Conservation (phyloP, 345 rosid species). For the Aquilaria yunnanensis region DNA sequence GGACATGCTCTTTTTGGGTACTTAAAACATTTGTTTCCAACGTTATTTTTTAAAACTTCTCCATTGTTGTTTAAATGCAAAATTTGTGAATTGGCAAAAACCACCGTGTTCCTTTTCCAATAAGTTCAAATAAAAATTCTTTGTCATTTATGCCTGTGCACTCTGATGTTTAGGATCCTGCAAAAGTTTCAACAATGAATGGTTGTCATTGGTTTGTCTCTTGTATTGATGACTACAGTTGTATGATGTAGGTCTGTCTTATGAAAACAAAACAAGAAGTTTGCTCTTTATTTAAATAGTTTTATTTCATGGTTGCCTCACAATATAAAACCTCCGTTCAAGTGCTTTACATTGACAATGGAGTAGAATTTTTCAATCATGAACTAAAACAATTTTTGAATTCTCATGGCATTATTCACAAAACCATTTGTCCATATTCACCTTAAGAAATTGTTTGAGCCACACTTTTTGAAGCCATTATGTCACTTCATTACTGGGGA, state of each 20-base stretch:
- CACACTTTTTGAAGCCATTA: neutral
- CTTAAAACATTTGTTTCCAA: neutral
- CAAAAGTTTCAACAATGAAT: slow-evolving; percentile 1
- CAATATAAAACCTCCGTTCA: neutral
- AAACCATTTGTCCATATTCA: neutral
- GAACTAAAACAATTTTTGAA: neutral
- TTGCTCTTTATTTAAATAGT: neutral
- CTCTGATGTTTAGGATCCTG: neutral
- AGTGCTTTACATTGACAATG: neutral
- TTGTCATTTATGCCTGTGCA: neutral
- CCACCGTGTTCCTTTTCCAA: neutral
- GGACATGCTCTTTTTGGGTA: slow-evolving; percentile 6
- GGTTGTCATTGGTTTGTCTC: neutral
- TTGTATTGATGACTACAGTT: neutral
- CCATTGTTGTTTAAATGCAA: neutral
- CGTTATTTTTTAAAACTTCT: neutral
- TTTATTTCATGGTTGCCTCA: neutral
- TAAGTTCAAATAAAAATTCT: slow-evolving; percentile 1
- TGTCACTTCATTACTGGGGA: neutral
- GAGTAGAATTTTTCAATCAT: neutral
- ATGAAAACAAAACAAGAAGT: neutral
- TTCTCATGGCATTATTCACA: neutral
- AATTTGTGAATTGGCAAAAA: neutral
- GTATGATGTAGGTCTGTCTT: neutral
- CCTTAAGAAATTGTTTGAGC: neutral